phyloP scores from a whole-genome alignment of 2,329 filamentous ascomycete species.

The Penicillium freii region DNA sequence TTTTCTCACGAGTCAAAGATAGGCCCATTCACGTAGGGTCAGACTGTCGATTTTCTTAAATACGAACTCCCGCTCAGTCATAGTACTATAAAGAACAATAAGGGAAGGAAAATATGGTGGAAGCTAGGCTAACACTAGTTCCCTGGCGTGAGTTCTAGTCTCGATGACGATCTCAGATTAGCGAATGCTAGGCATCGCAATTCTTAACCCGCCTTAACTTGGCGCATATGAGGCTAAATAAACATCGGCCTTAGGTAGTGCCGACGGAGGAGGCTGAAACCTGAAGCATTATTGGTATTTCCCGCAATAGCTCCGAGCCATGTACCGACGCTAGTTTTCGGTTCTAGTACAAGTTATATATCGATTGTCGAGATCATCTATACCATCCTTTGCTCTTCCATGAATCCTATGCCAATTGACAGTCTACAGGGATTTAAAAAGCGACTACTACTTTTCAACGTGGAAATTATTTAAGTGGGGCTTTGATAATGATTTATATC shows the following conservation, averaged over 20 bases:
- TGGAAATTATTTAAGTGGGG: neutral
- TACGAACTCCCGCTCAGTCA: no score
- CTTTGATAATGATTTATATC: neutral
- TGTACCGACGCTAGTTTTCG: neutral
- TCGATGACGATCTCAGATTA: neutral
- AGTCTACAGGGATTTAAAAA: neutral
- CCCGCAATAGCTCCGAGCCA: no score
- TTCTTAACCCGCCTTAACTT: neutral
- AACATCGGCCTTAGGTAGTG: neutral
- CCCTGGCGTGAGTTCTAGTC: neutral
- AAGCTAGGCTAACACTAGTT: neutral
- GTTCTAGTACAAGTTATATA: neutral
- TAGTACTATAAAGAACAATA: no score
- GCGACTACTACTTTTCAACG: no score
- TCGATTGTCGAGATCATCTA: neutral
- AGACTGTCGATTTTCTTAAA: no score
- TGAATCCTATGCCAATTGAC: neutral
- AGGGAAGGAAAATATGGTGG: neutral
- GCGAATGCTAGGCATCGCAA: neutral
- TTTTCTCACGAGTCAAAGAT: no score
- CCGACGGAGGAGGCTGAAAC: no score
- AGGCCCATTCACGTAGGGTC: no score
- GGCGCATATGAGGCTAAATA: neutral
- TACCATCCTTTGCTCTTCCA: neutral
- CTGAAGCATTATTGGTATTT: no score